These are phyloP conservation scores for Globisporangium megalacanthum DNA, from an alignment of 352 stramenopile genomes.

Conservation along the genomic window DNA sequence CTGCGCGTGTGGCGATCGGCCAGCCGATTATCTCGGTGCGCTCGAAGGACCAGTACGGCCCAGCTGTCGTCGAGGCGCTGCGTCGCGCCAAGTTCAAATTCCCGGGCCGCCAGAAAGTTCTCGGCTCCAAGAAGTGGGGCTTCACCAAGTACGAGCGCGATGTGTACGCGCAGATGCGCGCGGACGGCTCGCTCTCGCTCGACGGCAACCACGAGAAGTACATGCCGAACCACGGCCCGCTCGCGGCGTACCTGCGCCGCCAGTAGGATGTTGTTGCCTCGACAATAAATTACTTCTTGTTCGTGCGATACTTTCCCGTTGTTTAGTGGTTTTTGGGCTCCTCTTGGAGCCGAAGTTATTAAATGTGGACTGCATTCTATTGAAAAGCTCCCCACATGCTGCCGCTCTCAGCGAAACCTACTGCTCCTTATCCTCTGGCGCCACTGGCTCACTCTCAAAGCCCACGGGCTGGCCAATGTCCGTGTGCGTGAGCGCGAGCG, in stretches of 20 bases:
- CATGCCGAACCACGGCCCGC: constrained; percentile 82
- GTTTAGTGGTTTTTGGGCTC: not conserved
- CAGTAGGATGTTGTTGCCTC: constrained; percentile 4
- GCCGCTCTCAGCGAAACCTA: not conserved
- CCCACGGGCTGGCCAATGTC: constrained; percentile 53
- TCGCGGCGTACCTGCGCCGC: constrained; percentile 38
- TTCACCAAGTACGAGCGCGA: constrained; percentile 99
- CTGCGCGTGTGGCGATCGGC: constrained; percentile 98
- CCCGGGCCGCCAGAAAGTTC: constrained; percentile 99
- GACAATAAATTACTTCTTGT: constrained; percentile 16
- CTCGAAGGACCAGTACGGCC: constrained; percentile 94
- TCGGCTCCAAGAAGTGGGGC: constrained; percentile 99
- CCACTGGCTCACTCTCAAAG: constrained; percentile 31
- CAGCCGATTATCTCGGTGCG: constrained; percentile 98
- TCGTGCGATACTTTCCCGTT: constrained; percentile 6
- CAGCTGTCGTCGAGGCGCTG: constrained; percentile 95
- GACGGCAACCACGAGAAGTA: constrained; percentile 99
- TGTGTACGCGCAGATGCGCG: constrained; percentile 96
- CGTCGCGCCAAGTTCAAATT: constrained; percentile 99
- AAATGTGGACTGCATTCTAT: too few species aligned
- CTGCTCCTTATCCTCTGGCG: not conserved
- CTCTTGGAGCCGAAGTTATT: not conserved
- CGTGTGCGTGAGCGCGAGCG: constrained; percentile 81
- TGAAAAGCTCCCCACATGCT: too few species aligned
- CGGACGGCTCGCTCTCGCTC: constrained; percentile 90